phyloP scores from a whole-genome alignment of 106 monocot species.

The Amphibolis antarctica region DNA sequence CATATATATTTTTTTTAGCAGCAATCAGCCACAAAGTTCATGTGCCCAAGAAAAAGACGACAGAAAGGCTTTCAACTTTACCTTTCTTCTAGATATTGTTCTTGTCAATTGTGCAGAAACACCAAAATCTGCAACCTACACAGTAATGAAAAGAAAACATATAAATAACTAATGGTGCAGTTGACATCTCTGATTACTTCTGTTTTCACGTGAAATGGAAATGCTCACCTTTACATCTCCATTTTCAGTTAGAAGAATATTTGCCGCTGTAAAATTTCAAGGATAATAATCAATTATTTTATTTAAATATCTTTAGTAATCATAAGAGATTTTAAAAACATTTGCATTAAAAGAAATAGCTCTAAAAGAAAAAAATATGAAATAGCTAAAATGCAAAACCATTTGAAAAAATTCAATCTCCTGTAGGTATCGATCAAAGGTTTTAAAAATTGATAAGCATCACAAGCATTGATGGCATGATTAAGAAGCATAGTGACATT shows the following conservation, averaged over 20 bases:
- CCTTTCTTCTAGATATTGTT: constrained; percentile 98
- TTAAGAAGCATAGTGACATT: not conserved
- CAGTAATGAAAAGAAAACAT: not conserved
- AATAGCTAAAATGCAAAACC: not conserved
- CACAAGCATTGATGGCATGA: constrained; percentile 4
- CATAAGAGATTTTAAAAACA: too few species aligned
- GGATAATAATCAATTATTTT: not conserved
- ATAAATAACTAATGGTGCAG: not conserved
- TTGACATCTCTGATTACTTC: not conserved
- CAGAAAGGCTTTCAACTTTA: constrained; percentile 4
- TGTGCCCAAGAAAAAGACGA: too few species aligned
- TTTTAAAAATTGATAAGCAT: not conserved
- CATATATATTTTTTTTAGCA: too few species aligned
- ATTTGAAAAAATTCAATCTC: constrained; percentile 1
- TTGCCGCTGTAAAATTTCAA: constrained; percentile 65
- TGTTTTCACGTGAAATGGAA: not conserved
- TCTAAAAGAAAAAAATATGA: not conserved
- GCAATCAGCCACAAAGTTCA: too few species aligned
- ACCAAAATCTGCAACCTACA: constrained; percentile 97
- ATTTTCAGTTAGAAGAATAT: constrained; percentile 84
- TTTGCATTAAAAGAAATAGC: not conserved
- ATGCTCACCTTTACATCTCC: constrained; percentile 87
- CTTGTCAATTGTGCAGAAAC: constrained; percentile 97
- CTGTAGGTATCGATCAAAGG: not conserved
- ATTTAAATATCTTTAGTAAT: too few species aligned